Conservation (phyloP, 176 grass and related monocot genomes). For the Luzula sylvatica region DNA sequence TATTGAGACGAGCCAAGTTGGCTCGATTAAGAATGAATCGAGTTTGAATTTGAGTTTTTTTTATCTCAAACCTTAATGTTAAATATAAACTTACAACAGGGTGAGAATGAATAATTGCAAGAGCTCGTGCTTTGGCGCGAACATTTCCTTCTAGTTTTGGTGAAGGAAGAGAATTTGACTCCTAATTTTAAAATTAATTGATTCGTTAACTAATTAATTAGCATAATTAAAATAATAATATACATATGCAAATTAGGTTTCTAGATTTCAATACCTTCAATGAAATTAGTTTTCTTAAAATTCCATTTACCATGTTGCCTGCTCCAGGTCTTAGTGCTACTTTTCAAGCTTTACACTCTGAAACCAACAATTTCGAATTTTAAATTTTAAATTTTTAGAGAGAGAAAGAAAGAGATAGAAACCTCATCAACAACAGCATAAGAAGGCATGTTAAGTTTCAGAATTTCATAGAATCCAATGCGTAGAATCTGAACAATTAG, state of each 20-base stretch:
- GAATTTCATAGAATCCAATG: conserved; percentile 84
- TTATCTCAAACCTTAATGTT: no score
- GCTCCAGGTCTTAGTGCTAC: conserved; percentile 83
- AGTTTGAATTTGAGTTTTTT: not conserved
- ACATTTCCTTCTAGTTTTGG: conserved; percentile 85
- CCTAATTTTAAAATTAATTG: conserved; percentile 39
- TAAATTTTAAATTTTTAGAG: not conserved
- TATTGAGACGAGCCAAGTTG: no score
- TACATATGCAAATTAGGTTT: not conserved
- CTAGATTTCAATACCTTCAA: conserved; percentile 45
- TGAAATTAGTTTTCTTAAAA: conserved; percentile 70
- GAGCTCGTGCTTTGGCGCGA: conserved; percentile 67
- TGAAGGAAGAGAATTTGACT: conserved; percentile 70
- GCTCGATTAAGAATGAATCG: no score
- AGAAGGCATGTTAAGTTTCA: conserved; percentile 69
- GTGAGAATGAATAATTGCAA: conserved; percentile 90
- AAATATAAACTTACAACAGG: conserved; percentile 62
- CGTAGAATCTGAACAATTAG: conserved; percentile 63
- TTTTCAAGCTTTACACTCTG: conserved; percentile 89
- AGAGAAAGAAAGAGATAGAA: conserved; percentile 12
- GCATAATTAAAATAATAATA: not conserved
- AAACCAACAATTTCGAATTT: conserved; percentile 27
- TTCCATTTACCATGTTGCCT: conserved; percentile 88
- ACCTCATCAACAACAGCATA: conserved; percentile 96
- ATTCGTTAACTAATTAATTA: no score